Base-by-base conservation (phyloP, 108 stramenopile genomes). In the Cylindrotheca fusiformis region DNA sequence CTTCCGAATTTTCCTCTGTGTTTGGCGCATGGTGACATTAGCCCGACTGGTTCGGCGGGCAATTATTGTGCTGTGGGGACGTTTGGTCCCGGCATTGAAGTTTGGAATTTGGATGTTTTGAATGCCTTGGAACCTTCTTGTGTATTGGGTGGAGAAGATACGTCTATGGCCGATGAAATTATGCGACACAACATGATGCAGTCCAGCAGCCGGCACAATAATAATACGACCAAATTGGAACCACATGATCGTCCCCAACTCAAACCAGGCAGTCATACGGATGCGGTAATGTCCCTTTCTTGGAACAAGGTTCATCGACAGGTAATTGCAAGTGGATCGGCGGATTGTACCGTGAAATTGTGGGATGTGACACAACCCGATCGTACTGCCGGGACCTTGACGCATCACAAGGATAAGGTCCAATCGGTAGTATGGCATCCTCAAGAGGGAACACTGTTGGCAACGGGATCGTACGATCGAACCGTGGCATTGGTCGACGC, bases 41-140 rank as follows among this genome's bases (percentile, higher is more conserved):
- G 75, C 32, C 58, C 55, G 3, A 60, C 58, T 36, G 84, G 83
- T 14, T 27, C 55, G 23, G 82, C 89, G 2, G 97, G 96, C 29
- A 92, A 91, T 72, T 97, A 76, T 67, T 82, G 85, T 25, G 99
- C 99, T 6, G 97, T 99, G 17, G 98, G 99, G 20, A 97, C 97
- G 26, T 98, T 99, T 69, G 68, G 83, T 29, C 94, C 98, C 12
- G 97, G 87, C 19, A 99, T 99, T 71, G 98, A 99, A 76, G 89
- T 99, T 60, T 99, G 99, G 99, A 98, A 99, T 72, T 68, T 98
- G 1, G 99, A 99, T 70, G 95, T 98, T 1, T 61, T 99, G 71
- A 97, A 99, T 77, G 91, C 98, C 0, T 66, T 99, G 17, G 99
- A 99, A 72, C 99, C 99, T 0, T 65, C 87, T 0, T 75, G 83